Conservation (phyloP, 495 filamentous ascomycete species). For the Podospora australis region DNA sequence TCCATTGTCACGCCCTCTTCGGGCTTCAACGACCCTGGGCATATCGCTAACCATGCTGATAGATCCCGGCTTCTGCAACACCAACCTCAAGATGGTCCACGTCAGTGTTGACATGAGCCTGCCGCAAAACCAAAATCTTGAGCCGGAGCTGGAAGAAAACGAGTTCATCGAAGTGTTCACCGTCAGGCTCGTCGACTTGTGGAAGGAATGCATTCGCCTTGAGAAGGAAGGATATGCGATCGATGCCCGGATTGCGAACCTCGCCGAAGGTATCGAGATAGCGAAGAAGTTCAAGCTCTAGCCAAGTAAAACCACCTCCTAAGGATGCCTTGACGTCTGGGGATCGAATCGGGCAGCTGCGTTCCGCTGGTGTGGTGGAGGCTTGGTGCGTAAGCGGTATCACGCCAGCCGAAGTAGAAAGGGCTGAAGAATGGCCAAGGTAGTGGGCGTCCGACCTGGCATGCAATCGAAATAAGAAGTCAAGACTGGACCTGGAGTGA, state of each 20-base stretch:
- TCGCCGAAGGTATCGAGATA: conserved; percentile 82
- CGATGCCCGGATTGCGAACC: conserved; percentile 75
- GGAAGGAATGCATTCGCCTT: conserved; percentile 58
- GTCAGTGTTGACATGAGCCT: conserved; percentile 69
- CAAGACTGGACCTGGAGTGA: no score
- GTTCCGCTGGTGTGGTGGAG: no score
- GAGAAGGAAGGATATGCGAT: conserved; percentile 75
- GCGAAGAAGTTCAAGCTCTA: conserved; percentile 50
- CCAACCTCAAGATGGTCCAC: conserved; percentile 78
- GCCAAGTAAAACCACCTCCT: no score
- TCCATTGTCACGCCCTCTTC: neutral
- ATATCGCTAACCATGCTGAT: no score
- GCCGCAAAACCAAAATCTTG: conserved; percentile 59
- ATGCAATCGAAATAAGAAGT: neutral
- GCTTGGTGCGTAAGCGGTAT: no score
- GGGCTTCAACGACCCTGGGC: neutral
- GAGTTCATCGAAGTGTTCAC: conserved; percentile 88
- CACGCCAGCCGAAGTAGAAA: no score
- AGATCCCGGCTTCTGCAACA: conserved; percentile 79
- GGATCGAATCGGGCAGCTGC: no score
- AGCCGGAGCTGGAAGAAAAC: conserved; percentile 74
- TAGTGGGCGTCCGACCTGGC: no score
- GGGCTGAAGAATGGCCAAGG: no score
- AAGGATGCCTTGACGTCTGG: no score
- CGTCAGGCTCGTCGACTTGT: conserved; percentile 58